Evolutionary conservation across 495 filamentous ascomycete genomes (phyloP).

Genomic region (Neurospora cerealis): DNA sequence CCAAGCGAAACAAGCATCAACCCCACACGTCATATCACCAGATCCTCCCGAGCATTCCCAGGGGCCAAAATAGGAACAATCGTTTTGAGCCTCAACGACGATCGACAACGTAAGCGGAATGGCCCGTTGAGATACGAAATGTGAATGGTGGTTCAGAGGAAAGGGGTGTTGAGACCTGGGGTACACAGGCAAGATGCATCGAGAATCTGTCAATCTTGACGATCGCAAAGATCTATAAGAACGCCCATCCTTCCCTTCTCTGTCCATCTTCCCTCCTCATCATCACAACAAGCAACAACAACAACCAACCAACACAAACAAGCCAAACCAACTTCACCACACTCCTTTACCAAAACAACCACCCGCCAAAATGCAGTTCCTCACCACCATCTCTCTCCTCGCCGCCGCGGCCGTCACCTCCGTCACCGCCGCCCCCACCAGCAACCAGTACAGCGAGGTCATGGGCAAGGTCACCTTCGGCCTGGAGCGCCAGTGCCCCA

Average conservation of each 20-base stretch:
- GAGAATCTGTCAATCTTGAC: neutral
- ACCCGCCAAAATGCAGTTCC: neutral
- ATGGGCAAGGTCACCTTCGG: conserved; percentile 52
- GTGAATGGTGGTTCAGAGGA: neutral
- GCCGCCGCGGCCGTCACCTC: neutral
- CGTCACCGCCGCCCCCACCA: neutral
- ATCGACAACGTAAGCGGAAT: neutral
- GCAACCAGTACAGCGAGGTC: conserved; percentile 15
- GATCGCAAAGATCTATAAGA: neutral
- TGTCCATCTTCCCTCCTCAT: neutral
- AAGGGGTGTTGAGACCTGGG: neutral
- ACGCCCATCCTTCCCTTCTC: neutral
- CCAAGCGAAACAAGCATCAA: neutral
- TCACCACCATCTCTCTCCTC: neutral
- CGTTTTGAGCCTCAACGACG: neutral
- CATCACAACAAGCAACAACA: neutral
- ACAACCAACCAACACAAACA: neutral
- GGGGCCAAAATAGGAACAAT: neutral
- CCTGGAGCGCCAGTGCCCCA: conserved; percentile 58
- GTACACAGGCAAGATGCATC: neutral
- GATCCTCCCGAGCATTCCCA: neutral
- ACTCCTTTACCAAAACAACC: neutral
- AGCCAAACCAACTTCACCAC: neutral
- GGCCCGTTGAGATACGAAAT: neutral
- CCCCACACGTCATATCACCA: neutral